Evolutionary conservation across 148 eudicot genomes (phyloP), one percentile per base, ranked within the genome.

Genomic region (Chenopodium berlandieri): DNA sequence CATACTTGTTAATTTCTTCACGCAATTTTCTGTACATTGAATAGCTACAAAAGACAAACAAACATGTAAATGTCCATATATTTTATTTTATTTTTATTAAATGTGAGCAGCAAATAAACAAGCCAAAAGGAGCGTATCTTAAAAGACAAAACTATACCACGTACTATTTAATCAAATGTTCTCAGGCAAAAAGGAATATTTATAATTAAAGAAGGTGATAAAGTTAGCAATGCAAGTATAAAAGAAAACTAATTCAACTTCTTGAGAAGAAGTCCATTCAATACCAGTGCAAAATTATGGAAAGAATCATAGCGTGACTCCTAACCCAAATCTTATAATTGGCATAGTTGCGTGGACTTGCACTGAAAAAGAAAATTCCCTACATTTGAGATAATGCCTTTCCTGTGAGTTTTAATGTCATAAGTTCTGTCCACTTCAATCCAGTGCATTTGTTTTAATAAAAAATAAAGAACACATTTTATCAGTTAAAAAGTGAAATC

Each of bases 1-100:
- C 99, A 82, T 79, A 81, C 78, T 88, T 89, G 88, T 94, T 93
- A 85, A 96, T 96, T 74, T 86, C 90, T 76, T 91, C 97, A 32
- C 99, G 98, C 84, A 94, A 78, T 84, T 76, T 90, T 81, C 81
- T 96, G 86, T 96, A 96, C 52, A 83, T 88, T 52, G 84, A 79
- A 88, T 88, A 94, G 14, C 99, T 96, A 79, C 72, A 85, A 54
- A 71, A 73, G 48, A 56, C 14, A 47, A 27, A 22, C 30, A 3
- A 60, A 70, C 73, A 56, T 73, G 50, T 64, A 4, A 65, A 48
- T 0, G 1, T 63, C 54, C 37, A 44, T 12, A 16, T 73, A n/a
- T 68, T 34, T 25, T 48, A 13, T 4, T 40, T 40, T 4, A 3
- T 40, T 40, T 40, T 40, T 40, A 40, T 40, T 40, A 40, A 40